These are phyloP conservation scores for Asterophora parasitica DNA, from an alignment of 768 basidiomycete species.

Conservation along the genomic window DNA sequence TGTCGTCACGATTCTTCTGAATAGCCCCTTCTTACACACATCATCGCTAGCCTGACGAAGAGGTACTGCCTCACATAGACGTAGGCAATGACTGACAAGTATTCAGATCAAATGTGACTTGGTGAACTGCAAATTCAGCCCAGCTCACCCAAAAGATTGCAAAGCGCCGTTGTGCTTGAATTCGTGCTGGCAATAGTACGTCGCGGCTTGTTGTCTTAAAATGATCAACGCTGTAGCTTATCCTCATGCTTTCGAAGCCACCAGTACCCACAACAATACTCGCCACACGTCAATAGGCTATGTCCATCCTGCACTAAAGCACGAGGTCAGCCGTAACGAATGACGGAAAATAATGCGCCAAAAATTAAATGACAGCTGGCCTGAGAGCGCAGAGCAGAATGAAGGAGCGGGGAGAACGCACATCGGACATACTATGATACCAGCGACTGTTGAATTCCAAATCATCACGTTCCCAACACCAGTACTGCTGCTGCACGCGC, in stretches of 20 bases:
- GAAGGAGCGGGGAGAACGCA: not conserved
- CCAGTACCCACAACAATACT: constrained; percentile 65
- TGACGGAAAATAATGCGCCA: not conserved
- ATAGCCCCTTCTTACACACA: constrained; percentile 4
- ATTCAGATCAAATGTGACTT: constrained; percentile 59
- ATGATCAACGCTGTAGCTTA: not conserved
- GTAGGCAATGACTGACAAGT: constrained; percentile 4
- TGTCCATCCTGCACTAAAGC: constrained; percentile 47
- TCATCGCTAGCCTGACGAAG: constrained; percentile 49
- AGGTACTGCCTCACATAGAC: constrained; percentile 30
- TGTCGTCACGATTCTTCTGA: constrained; percentile 11
- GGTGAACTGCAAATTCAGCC: constrained; percentile 60
- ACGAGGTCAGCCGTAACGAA: constrained; percentile 1
- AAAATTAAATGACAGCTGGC: not conserved
- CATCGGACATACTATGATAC: constrained; percentile 8
- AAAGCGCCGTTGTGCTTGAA: constrained; percentile 45
- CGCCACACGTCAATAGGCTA: constrained; percentile 54
- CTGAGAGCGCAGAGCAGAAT: not conserved
- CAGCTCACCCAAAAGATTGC: constrained; percentile 47
- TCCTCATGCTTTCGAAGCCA: constrained; percentile 32
- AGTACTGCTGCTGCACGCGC: not conserved
- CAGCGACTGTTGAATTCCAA: constrained; percentile 2
- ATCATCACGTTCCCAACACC: not conserved
- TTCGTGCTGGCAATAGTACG: constrained; percentile 72
- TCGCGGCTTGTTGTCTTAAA: constrained; percentile 5